Percentiles rank a stretch among this genome's conserved stretches.
phyloP scores from a whole-genome alignment of 108 stramenopile species.

The Aurantiochytrium sp. region DNA sequence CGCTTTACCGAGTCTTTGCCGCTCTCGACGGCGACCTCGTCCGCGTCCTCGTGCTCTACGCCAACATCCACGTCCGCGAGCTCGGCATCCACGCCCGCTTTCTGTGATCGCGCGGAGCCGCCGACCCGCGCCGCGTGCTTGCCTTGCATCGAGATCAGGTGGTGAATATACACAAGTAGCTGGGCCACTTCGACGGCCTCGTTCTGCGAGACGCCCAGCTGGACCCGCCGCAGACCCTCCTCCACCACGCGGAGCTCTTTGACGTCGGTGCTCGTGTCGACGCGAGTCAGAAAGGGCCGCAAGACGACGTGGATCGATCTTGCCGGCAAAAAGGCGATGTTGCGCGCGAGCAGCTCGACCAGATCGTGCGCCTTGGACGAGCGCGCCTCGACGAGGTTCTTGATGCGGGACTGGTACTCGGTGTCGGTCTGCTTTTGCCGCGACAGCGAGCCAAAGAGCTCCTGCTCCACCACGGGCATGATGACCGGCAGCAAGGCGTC shows the following conservation, averaged over 20 bases:
- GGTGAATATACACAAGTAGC: neutral
- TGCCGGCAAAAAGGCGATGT: neutral
- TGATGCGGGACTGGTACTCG: neutral
- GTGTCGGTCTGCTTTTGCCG: neutral
- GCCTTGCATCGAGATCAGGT: neutral
- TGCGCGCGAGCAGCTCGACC: neutral
- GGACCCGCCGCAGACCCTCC: neutral
- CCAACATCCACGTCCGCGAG: neutral
- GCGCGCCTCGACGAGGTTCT: neutral
- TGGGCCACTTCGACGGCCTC: neutral
- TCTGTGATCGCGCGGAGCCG: no score
- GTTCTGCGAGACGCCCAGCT: neutral
- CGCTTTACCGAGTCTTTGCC: neutral
- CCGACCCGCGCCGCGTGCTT: neutral
- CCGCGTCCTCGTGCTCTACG: neutral
- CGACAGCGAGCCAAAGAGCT: neutral
- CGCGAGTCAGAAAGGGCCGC: neutral
- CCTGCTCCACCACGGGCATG: neutral
- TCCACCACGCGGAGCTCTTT: neutral
- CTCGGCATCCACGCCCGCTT: neutral
- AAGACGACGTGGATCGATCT: neutral
- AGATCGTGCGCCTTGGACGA: neutral
- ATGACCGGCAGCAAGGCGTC: neutral
- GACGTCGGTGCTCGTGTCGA: neutral
- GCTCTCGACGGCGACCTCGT: neutral